Evolutionary conservation across 2,329 filamentous ascomycete species (phyloP).

Genomic region (Exserohilum turcica): DNA sequence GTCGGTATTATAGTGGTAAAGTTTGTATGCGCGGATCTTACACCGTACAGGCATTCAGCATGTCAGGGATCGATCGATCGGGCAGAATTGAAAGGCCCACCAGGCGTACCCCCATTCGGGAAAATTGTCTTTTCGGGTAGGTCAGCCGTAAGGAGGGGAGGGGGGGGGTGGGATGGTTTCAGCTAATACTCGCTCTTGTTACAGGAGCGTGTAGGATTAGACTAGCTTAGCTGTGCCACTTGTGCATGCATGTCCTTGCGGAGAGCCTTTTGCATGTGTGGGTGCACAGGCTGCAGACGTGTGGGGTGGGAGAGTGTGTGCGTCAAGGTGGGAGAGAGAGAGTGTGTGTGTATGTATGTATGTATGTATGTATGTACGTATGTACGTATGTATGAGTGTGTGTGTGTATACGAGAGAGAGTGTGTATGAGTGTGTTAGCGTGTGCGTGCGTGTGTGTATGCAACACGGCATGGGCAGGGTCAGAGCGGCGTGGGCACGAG

Average conservation of each 20-base stretch:
- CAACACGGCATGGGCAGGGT: neutral
- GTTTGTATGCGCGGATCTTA: conserved; percentile 17
- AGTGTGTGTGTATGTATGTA: too few relatives aligned
- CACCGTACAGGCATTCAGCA: conserved; percentile 12
- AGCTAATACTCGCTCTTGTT: conserved; percentile 21
- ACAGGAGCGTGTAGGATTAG: conserved; percentile 23
- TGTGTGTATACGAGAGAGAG: too few relatives aligned
- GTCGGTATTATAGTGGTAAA: conserved; percentile 6
- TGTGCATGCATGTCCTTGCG: neutral
- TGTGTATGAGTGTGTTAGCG: too few relatives aligned
- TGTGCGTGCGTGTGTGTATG: neutral
- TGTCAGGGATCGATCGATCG: conserved; percentile 11
- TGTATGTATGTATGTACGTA: neutral
- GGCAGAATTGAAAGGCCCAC: conserved; percentile 8
- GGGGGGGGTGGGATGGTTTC: too few relatives aligned
- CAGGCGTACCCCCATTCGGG: conserved; percentile 9
- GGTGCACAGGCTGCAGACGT: too few relatives aligned
- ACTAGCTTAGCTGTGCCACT: conserved; percentile 15
- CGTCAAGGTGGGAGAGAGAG: too few relatives aligned
- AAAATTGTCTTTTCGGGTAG: conserved; percentile 16
- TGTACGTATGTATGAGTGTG: neutral
- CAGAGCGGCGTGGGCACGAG: neutral
- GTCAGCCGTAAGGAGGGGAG: conserved; percentile 15
- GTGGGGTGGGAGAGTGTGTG: too few relatives aligned
- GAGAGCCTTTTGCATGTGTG: neutral